Percentiles rank a stretch among this genome's conserved stretches.
phyloP scores from a whole-genome alignment of 805 yeast genomes.

The Candida boleticola region DNA sequence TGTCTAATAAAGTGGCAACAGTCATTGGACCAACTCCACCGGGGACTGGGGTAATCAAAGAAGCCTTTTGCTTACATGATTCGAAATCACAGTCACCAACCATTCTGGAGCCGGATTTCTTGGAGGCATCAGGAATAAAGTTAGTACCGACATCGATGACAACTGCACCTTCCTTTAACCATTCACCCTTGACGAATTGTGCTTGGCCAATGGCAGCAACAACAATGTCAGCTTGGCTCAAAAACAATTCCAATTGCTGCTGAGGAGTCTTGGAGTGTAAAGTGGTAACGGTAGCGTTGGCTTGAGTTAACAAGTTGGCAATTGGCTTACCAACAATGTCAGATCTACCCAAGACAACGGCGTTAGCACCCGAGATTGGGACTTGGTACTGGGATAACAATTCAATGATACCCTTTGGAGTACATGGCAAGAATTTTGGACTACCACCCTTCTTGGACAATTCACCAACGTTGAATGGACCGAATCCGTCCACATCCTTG shows the following conservation, averaged over 20 bases:
- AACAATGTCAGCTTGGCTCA: conserved; percentile 69
- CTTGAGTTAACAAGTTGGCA: conserved; percentile 64
- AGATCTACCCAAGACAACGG: conserved; percentile 83
- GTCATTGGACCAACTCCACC: conserved; percentile 96
- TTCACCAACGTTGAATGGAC: conserved; percentile 75
- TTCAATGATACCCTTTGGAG: conserved; percentile 78
- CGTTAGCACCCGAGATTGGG: conserved; percentile 59
- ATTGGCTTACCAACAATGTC: conserved; percentile 86
- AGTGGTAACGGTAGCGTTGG: conserved; percentile 73
- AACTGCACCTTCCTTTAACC: conserved; percentile 66
- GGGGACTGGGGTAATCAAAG: conserved; percentile 81
- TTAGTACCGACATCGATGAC: conserved; percentile 85
- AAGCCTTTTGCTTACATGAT: conserved; percentile 51
- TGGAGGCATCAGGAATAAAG: conserved; percentile 62
- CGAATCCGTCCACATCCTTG: conserved; percentile 85
- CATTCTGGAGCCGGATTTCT: conserved; percentile 66
- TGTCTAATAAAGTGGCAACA: conserved; percentile 75
- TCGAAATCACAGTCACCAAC: conserved; percentile 79
- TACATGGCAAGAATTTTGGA: conserved; percentile 75
- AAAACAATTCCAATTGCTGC: conserved; percentile 43
- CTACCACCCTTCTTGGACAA: conserved; percentile 69
- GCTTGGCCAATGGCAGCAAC: conserved; percentile 77
- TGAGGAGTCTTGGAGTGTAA: conserved; percentile 67
- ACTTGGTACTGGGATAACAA: conserved; percentile 58
- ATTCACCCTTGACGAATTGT: conserved; percentile 67